Evolutionary conservation across 306 rosid species (phyloP).

Genomic region (Cucurbita maxima): DNA sequence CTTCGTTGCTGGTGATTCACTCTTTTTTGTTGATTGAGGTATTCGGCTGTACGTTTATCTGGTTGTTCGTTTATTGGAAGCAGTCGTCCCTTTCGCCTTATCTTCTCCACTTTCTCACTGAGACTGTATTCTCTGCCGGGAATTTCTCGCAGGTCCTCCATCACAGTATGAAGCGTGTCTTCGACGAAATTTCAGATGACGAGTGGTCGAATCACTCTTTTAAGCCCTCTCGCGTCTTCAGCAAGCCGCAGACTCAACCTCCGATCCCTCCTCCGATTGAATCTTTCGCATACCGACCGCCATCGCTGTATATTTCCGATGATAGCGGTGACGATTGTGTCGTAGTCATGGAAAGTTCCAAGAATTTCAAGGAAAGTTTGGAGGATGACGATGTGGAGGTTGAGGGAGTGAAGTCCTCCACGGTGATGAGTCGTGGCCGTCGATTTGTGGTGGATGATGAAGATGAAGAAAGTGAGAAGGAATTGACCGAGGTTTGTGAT

Average conservation of each 20-base stretch:
- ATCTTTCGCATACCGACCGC: slow-evolving; percentile 43
- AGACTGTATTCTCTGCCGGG: not conserved
- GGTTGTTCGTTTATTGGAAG: too few species aligned
- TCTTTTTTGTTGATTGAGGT: too few species aligned
- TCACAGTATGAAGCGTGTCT: slow-evolving; percentile 58
- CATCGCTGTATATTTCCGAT: slow-evolving; percentile 5
- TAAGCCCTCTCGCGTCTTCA: slow-evolving; percentile 69
- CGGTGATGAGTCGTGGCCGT: slow-evolving; percentile 37
- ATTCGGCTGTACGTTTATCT: too few species aligned
- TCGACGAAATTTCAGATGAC: slow-evolving; percentile 84
- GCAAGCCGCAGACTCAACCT: slow-evolving; percentile 15
- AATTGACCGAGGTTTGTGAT: slow-evolving; percentile 25
- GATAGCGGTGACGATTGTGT: slow-evolving; percentile 32
- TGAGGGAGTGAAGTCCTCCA: slow-evolving; percentile 7
- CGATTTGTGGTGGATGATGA: slow-evolving; percentile 65
- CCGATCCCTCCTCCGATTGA: slow-evolving; percentile 56
- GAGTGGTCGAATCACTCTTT: slow-evolving; percentile 85
- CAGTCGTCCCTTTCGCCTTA: not conserved
- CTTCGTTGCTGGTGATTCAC: too few species aligned
- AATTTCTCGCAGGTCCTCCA: not conserved
- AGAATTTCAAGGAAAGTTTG: slow-evolving; percentile 11
- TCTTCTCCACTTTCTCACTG: not conserved
- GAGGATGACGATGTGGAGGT: slow-evolving; percentile 50
- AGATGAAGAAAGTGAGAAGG: slow-evolving; percentile 29
- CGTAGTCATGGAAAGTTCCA: slow-evolving; percentile 9